Evolutionary conservation across 2,329 filamentous ascomycete species (phyloP).

Genomic region (Clarireedia homoeocarpa): DNA sequence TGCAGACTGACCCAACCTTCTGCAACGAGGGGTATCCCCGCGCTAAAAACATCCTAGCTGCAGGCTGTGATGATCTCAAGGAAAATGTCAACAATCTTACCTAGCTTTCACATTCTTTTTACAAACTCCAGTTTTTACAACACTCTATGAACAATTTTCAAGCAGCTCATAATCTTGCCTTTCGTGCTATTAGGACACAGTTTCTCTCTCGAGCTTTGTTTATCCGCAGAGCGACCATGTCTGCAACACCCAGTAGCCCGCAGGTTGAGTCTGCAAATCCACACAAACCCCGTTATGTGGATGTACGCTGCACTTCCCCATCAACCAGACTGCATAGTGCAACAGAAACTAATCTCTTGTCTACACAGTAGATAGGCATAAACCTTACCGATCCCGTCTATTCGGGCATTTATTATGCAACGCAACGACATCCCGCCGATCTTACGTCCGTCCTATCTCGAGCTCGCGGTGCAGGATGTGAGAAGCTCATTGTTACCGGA

Average conservation of each 20-base stretch:
- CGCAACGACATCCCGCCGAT: constrained; percentile 65
- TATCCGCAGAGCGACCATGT: background rate
- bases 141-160: constrained; percentile 1
- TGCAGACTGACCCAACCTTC: no score
- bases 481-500: constrained; percentile 88
- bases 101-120: no score
- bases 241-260: background rate
- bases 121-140: background rate
- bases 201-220: background rate
- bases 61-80: no score
- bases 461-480: constrained; percentile 69
- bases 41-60: no score
- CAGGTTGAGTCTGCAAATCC: background rate
- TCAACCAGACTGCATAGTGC: background rate
- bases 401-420: constrained; percentile 75
- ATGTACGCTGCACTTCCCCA: constrained; percentile 2
- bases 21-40: no score
- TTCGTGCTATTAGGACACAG: background rate
- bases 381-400: constrained; percentile 93
- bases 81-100: no score
- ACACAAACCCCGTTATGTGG: constrained; percentile 8
- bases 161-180: background rate
- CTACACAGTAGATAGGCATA: constrained; percentile 65
- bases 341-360: background rate
- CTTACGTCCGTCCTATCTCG: constrained; percentile 70